Conservation (phyloP, 495 filamentous ascomycete genomes). For the Penicillium angulare region DNA sequence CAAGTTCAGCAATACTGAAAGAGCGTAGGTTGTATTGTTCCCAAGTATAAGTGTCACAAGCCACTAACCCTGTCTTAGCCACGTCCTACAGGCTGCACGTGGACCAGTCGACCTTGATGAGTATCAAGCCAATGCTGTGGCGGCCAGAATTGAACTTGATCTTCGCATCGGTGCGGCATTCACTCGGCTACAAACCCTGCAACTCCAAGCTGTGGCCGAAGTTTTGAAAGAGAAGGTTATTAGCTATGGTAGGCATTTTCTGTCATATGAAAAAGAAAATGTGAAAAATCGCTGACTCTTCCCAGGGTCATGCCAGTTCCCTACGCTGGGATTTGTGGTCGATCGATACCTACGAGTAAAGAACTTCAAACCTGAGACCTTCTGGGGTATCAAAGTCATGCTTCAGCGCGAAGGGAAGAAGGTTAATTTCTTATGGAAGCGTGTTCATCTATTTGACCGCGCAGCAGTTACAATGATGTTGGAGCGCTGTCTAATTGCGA, state of each 20-base stretch:
- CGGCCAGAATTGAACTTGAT: slow-evolving; percentile 88
- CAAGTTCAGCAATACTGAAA: slow-evolving; percentile 92
- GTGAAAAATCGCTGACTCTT: slow-evolving; percentile 25
- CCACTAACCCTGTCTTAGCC: slow-evolving; percentile 31
- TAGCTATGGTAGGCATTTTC: slow-evolving; percentile 69
- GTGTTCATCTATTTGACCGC: slow-evolving; percentile 84
- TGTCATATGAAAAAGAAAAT: neutral
- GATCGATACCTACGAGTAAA: slow-evolving; percentile 90
- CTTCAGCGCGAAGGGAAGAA: slow-evolving; percentile 73
- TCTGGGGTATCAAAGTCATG: slow-evolving; percentile 88
- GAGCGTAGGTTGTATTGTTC: slow-evolving; percentile 58
- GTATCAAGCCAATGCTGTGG: slow-evolving; percentile 81
- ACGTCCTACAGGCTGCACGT: slow-evolving; percentile 82
- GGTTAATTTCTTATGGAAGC: slow-evolving; percentile 82
- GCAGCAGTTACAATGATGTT: slow-evolving; percentile 76
- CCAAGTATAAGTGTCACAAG: neutral
- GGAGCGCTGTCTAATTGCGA: slow-evolving; percentile 79
- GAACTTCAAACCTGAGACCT: slow-evolving; percentile 88
- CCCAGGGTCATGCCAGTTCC: slow-evolving; percentile 91
- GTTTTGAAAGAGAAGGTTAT: slow-evolving; percentile 62
- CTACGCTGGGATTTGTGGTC: slow-evolving; percentile 93
- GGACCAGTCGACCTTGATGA: slow-evolving; percentile 78
- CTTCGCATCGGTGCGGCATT: slow-evolving; percentile 88
- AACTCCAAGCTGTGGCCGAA: slow-evolving; percentile 64
- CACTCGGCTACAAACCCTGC: slow-evolving; percentile 81